Conservation (phyloP, 352 stramenopile species). For the Phytopythium ostracodes region DNA sequence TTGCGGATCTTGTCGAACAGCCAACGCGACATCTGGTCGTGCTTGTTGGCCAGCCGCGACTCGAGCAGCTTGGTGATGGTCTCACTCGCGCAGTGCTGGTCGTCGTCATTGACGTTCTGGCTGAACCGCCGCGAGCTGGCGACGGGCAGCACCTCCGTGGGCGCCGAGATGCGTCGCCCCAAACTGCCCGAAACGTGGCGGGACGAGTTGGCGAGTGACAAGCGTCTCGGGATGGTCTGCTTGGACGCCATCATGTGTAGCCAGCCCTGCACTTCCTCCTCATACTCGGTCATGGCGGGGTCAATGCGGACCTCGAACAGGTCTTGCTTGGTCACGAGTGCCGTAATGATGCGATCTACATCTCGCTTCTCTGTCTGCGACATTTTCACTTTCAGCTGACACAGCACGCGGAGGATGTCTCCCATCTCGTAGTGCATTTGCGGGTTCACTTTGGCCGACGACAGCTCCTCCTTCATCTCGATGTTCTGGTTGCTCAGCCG, state of each 20-base stretch:
- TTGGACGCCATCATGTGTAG: constrained; percentile 69
- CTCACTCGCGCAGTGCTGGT: constrained; percentile 13
- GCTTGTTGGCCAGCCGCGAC: constrained; percentile 14
- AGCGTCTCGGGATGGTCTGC: constrained; percentile 8
- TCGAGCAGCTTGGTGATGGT: constrained; percentile 18
- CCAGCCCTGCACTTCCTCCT: constrained; percentile 69
- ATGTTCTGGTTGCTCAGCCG: constrained; percentile 64
- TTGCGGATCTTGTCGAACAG: constrained; percentile 50
- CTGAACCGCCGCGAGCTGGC: constrained; percentile 39
- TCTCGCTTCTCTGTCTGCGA: constrained; percentile 32
- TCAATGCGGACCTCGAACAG: constrained; percentile 59
- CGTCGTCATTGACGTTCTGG: constrained; percentile 15
- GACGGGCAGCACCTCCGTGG: constrained; percentile 24
- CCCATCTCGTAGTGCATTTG: constrained; percentile 73
- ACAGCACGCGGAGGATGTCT: constrained; percentile 65
- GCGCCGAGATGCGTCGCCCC: constrained; percentile 2
- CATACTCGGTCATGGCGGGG: constrained; percentile 49
- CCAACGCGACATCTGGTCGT: constrained; percentile 38
- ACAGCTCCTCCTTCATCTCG: constrained; percentile 63
- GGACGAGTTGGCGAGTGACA: background rate
- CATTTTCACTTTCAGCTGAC: constrained; percentile 71
- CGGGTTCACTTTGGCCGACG: constrained; percentile 47
- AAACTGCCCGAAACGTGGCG: constrained; percentile 4
- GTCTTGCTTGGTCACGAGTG: constrained; percentile 61
- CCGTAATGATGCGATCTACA: constrained; percentile 69